phyloP scores from a whole-genome alignment of 495 filamentous ascomycete species.

The Hypoxylon trugodes region DNA sequence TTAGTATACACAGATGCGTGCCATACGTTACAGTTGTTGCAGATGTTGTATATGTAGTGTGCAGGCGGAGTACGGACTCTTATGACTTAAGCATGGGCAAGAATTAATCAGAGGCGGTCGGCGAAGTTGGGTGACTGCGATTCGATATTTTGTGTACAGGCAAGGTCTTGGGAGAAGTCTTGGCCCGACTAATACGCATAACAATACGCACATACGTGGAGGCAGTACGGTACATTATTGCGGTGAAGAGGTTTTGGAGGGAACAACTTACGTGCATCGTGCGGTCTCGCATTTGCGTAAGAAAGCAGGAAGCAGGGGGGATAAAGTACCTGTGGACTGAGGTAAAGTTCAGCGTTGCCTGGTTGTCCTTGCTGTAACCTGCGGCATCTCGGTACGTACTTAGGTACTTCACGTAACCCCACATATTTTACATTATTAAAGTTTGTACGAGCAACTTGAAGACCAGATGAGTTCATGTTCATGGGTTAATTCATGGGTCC shows the following conservation, averaged over 20 bases:
- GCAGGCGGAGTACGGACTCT: slow-evolving; percentile 9
- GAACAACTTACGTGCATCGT: slow-evolving; percentile 29
- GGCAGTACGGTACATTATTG: slow-evolving; percentile 33
- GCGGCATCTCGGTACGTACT: too few species aligned
- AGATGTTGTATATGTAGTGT: too few species aligned
- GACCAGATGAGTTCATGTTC: too few species aligned
- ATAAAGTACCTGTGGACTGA: not conserved
- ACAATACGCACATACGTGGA: slow-evolving; percentile 16
- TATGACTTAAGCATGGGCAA: slow-evolving; percentile 42
- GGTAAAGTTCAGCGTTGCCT: slow-evolving; percentile 13
- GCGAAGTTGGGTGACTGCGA: slow-evolving; percentile 23
- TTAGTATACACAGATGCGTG: too few species aligned
- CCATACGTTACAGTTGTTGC: too few species aligned
- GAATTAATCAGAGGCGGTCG: slow-evolving; percentile 27
- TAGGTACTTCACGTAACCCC: too few species aligned
- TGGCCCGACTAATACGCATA: slow-evolving; percentile 27
- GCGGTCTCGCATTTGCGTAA: slow-evolving; percentile 36
- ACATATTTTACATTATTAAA: too few species aligned
- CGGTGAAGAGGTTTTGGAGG: too few species aligned
- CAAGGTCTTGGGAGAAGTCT: too few species aligned
- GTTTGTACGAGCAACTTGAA: too few species aligned
- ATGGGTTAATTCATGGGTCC: not conserved
- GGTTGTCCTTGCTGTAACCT: too few species aligned
- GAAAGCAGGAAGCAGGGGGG: slow-evolving; percentile 26
- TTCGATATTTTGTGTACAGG: slow-evolving; percentile 36